Evolutionary conservation across 2,329 filamentous ascomycete genomes (phyloP), one percentile per base, ranked within the genome.

Genomic region (Nigrograna mackinnonii): DNA sequence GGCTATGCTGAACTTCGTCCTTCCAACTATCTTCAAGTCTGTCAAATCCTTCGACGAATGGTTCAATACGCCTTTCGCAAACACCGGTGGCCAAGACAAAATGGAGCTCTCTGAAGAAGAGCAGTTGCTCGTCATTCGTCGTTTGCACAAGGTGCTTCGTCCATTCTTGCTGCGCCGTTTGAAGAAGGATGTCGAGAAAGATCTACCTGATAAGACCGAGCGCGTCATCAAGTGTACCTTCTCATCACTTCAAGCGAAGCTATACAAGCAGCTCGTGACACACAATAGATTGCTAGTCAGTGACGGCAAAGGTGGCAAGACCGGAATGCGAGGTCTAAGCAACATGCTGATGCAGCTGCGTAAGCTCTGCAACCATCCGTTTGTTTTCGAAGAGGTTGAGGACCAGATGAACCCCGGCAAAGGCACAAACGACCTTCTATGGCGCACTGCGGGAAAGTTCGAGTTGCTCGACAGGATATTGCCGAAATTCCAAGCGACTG

Each of bases 41-140:
- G 91, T 92, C 49, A 96, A 94, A 67, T 97, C 92, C 2, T 99
- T 99, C 64, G 94, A 99, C 68, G 94, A 99, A 69, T 99, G 94
- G 94, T 99, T 99, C 83, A 99, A 97, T 67, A 99, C 94, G 19
- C 94, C 94, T 0, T 99, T 99, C 68, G 94, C 94, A 56, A 99
- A 99, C 67, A 99, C 94, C 4, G 94, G 94, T 71, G 86, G 90
- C 30, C 92, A 97, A 72, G 94, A 99, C 71, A 96, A 94, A 78
- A 99, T 99, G 89, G 92, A 97, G 65, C 79, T 99, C 50, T 95
- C 88, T 11, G 94, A 99, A 94, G 94, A 99, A 94, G 94, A 99
- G 72, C 91, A 96, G 68, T 83, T 99, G 70, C 87, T 99, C 43
- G 91, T 99, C 61, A 99, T 99, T 79, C 88, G 91, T 66, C 92